Conservation (phyloP, 768 basidiomycete genomes). For the Candolleomyces aberdarensis region DNA sequence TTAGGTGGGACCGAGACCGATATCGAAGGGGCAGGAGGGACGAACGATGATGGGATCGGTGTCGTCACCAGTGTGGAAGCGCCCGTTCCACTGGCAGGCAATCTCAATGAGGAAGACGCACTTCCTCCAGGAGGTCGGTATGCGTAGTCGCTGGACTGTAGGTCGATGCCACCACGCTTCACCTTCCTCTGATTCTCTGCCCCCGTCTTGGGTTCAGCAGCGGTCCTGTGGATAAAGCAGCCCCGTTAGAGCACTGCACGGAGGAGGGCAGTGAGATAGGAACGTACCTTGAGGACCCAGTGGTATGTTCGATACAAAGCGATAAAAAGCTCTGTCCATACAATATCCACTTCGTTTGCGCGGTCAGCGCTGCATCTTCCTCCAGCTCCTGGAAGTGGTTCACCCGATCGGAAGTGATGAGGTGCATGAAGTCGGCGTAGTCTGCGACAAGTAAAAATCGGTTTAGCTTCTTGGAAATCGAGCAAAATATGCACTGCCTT, state of each 20-base stretch:
- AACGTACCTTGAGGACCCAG: background rate
- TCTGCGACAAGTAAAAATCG: background rate
- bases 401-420: no score
- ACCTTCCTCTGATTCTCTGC: no score
- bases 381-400: background rate
- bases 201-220: no score
- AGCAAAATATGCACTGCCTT: background rate
- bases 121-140: background rate
- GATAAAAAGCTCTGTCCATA: slow-evolving; percentile 3
- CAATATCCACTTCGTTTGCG: background rate
- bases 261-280: background rate
- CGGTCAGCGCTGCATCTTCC: background rate
- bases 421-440: background rate
- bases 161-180: no score
- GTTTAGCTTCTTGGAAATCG: background rate
- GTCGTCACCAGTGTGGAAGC: background rate
- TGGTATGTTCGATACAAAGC: background rate
- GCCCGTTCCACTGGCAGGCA: no score
- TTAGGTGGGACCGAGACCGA: background rate
- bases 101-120: background rate
- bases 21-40: background rate
- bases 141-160: no score
- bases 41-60: background rate
- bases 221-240: background rate
- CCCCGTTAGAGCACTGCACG: background rate